A percentile compares a stretch with the other conserved stretches of the same genome.
These are phyloP conservation scores for Entomophthora muscae DNA, from an alignment of 371 early-diverging fungal species.

Conservation along the genomic window DNA sequence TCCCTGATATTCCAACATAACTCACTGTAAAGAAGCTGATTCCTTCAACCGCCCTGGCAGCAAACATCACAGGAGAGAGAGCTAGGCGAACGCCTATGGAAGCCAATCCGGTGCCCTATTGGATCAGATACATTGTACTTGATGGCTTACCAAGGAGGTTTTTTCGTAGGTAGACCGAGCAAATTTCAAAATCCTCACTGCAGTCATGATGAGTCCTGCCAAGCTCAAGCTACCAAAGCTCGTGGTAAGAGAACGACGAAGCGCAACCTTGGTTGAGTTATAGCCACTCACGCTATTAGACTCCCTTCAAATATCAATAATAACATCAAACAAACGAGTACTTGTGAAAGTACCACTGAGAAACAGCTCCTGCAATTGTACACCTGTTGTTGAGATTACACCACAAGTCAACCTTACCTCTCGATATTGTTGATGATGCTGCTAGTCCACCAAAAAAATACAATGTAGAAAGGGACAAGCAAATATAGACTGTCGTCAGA, in stretches of 20 bases:
- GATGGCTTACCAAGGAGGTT: background rate
- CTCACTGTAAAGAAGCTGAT: conserved; percentile 7
- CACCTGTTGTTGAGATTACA: background rate
- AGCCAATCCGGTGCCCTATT: background rate
- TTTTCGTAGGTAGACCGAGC: background rate
- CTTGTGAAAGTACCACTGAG: conserved; percentile 9
- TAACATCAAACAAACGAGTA: background rate
- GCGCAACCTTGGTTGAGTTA: background rate
- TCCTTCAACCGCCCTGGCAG: background rate
- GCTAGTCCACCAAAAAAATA: conserved; percentile 5
- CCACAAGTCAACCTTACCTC: background rate
- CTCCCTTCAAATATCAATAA: background rate
- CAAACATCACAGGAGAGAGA: background rate
- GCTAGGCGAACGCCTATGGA: background rate
- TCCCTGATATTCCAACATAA: conserved; percentile 7
- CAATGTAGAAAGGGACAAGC: background rate
- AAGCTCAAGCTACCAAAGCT: background rate
- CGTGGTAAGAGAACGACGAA: conserved; percentile 2
- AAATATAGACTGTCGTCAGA: background rate
- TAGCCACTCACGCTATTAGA: background rate
- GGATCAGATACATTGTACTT: background rate
- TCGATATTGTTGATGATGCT: conserved; percentile 1
- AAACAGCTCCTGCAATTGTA: conserved; percentile 6
- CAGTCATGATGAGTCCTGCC: background rate
- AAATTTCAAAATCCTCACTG: background rate